A percentile compares a stretch with the other conserved stretches of the same genome.
phyloP scores from a whole-genome alignment of 1,139 yeast genomes.

The Geotrichum cucujoidarum region DNA sequence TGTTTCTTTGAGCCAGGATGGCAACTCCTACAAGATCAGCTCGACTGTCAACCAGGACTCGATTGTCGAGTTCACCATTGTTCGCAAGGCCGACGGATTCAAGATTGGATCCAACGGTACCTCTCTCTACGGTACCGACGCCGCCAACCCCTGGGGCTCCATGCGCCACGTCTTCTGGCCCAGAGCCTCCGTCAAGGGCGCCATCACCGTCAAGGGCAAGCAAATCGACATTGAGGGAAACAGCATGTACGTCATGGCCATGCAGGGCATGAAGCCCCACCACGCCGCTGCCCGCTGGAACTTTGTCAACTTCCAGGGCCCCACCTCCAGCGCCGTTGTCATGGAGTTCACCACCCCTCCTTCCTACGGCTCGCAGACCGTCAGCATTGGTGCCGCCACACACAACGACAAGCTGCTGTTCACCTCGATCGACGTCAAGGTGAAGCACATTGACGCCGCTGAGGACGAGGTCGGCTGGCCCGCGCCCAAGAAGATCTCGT shows the following conservation, averaged over 20 bases:
- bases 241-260: slow-evolving; percentile 91
- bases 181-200: slow-evolving; percentile 68
- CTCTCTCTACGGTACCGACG: slow-evolving; percentile 74
- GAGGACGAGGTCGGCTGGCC: slow-evolving; percentile 83
- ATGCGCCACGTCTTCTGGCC: slow-evolving; percentile 99
- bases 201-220: slow-evolving; percentile 41
- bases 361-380: slow-evolving; percentile 78
- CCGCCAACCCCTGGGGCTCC: slow-evolving; percentile 87
- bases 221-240: slow-evolving; percentile 42
- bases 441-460: slow-evolving; percentile 55
- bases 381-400: slow-evolving; percentile 72
- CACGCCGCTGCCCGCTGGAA: slow-evolving; percentile 98
- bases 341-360: slow-evolving; percentile 97
- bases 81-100: slow-evolving; percentile 61
- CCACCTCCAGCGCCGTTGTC: slow-evolving; percentile 64
- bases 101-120: slow-evolving; percentile 86
- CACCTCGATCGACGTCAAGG: slow-evolving; percentile 62
- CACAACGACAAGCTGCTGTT: slow-evolving; percentile 58
- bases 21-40: slow-evolving; percentile 52
- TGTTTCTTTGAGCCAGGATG: slow-evolving; percentile 57
- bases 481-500: slow-evolving; percentile 65
- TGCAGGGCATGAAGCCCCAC: slow-evolving; percentile 98
- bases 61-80: slow-evolving; percentile 63
- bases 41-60: slow-evolving; percentile 66
- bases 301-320: slow-evolving; percentile 83